Conservation (phyloP, 2,329 filamentous ascomycete genomes). For the Phoma herbarum region DNA sequence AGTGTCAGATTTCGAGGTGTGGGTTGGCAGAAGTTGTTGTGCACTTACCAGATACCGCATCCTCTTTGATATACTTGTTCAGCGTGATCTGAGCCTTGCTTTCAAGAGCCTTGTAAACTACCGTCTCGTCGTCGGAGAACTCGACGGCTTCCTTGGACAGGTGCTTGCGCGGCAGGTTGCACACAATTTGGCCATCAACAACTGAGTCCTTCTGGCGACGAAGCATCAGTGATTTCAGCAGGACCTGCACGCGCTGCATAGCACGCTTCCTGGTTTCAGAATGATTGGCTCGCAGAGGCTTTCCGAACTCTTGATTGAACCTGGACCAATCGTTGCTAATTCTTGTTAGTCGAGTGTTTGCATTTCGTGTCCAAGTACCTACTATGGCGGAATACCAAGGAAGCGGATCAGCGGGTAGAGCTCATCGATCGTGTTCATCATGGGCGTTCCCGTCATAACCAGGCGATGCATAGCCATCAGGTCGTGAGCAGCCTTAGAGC, state of each 20-base stretch:
- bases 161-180: slow-evolving; percentile 72
- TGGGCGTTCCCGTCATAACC: slow-evolving; percentile 82
- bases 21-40: background rate
- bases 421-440: slow-evolving; percentile 87
- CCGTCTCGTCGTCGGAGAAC: slow-evolving; percentile 71
- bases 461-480: slow-evolving; percentile 71
- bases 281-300: slow-evolving; percentile 54
- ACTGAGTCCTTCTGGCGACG: slow-evolving; percentile 81
- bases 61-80: slow-evolving; percentile 77
- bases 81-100: slow-evolving; percentile 72
- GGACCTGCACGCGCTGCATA: slow-evolving; percentile 75
- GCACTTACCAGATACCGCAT: slow-evolving; percentile 65
- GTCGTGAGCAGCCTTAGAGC: slow-evolving; percentile 66
- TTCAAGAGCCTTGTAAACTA: slow-evolving; percentile 73
- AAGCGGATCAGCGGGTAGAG: slow-evolving; percentile 81
- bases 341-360: background rate
- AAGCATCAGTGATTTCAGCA: slow-evolving; percentile 82
- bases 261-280: slow-evolving; percentile 54
- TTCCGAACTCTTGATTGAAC: slow-evolving; percentile 69
- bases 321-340: slow-evolving; percentile 61
- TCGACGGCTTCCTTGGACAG: slow-evolving; percentile 69
- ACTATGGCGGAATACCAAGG: slow-evolving; percentile 74
- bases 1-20: slow-evolving; percentile 6
- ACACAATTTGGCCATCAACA: slow-evolving; percentile 81
- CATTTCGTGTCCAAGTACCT: background rate